Evolutionary conservation across 495 filamentous ascomycete genomes (phyloP).

Genomic region (Neurospora tetrasperma): DNA sequence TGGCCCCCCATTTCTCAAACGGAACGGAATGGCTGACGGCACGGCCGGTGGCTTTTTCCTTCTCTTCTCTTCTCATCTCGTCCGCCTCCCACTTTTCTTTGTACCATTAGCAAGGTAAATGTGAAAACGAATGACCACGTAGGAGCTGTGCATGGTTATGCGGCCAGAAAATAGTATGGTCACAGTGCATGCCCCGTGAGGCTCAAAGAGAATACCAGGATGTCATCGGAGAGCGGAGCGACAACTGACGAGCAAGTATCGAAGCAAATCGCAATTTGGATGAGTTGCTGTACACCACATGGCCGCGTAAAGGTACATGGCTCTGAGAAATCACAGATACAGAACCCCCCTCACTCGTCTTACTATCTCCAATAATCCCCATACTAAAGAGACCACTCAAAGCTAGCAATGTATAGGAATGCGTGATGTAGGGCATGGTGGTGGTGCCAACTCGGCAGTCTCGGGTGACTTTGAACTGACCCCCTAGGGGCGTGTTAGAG

Average conservation of each 20-base stretch:
- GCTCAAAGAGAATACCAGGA: neutral
- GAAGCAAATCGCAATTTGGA: neutral
- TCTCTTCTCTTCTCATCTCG: neutral
- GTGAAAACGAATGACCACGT: neutral
- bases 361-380: neutral
- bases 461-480: neutral
- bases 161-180: neutral
- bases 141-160: neutral
- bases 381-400: neutral
- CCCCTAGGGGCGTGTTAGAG: neutral
- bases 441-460: neutral
- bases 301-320: neutral
- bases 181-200: neutral
- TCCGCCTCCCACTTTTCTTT: neutral
- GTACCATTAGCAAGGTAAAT: neutral
- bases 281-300: neutral
- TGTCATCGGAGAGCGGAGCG: neutral
- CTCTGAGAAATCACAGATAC: neutral
- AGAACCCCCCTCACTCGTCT: neutral
- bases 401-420: neutral
- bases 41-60: neutral
- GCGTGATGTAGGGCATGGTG: neutral
- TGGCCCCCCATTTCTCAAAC: neutral
- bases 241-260: neutral
- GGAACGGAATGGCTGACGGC: neutral